Conservation (phyloP, 495 filamentous ascomycete species). For the Talaromyces liani region DNA sequence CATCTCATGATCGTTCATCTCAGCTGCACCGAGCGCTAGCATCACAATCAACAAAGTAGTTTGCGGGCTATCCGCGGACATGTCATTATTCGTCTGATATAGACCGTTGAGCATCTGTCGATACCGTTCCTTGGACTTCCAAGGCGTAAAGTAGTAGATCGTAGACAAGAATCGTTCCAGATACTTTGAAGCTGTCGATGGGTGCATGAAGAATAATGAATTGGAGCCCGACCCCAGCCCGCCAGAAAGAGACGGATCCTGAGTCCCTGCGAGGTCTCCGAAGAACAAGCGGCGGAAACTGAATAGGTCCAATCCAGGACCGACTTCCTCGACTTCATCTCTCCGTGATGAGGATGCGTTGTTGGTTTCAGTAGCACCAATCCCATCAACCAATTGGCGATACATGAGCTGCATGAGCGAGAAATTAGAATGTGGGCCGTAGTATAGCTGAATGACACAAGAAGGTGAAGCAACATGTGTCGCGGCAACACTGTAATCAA, state of each 20-base stretch:
- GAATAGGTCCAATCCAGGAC: constrained; percentile 36
- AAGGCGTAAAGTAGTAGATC: constrained; percentile 27
- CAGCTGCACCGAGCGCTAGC: constrained; percentile 25
- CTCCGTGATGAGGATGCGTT: constrained; percentile 13
- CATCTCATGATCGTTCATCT: constrained; percentile 29
- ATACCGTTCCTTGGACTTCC: constrained; percentile 21
- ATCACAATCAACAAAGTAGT: constrained; percentile 23
- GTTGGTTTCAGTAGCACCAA: neutral
- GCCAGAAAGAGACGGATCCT: constrained; percentile 14
- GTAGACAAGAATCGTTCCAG: constrained; percentile 27
- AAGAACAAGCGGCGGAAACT: constrained; percentile 40
- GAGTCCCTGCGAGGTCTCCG: constrained; percentile 25
- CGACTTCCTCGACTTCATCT: constrained; percentile 34
- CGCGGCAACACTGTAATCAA: constrained; percentile 35
- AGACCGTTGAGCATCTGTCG: constrained; percentile 24
- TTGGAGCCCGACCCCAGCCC: constrained; percentile 2
- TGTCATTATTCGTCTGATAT: constrained; percentile 14
- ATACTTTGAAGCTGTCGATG: constrained; percentile 20
- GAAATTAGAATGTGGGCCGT: constrained; percentile 40
- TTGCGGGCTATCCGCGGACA: constrained; percentile 11
- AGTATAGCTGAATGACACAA: constrained; percentile 38
- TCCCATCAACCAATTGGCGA: constrained; percentile 22
- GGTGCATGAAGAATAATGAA: constrained; percentile 4
- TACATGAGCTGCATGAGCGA: constrained; percentile 39
- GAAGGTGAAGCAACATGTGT: constrained; percentile 40